Evolutionary conservation across 176 grass and related monocot genomes (phyloP).

Genomic region (Oryza glumipatula): DNA sequence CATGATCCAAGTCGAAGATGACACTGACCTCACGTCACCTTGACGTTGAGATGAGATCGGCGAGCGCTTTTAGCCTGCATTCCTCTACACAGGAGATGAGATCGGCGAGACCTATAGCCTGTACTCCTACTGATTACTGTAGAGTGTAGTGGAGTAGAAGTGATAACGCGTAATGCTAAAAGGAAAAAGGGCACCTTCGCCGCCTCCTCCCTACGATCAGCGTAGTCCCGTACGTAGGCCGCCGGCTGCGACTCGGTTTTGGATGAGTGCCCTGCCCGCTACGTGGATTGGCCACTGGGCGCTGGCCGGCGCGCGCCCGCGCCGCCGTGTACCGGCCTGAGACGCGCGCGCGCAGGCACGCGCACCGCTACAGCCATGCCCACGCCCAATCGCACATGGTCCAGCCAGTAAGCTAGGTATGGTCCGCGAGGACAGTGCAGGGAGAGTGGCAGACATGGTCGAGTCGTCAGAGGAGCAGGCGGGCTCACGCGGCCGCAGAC

Average conservation of each 20-base stretch:
- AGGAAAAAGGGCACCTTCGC: background rate
- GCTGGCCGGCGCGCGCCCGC: background rate
- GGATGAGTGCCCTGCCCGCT: background rate
- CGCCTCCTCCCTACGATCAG: background rate
- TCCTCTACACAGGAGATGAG: background rate
- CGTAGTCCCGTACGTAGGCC: background rate
- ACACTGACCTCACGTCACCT: constrained; percentile 23
- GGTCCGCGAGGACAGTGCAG: background rate
- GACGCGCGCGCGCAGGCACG: background rate
- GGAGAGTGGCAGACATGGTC: background rate
- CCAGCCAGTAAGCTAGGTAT: too few relatives aligned
- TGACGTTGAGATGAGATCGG: constrained; percentile 23
- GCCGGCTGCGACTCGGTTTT: background rate
- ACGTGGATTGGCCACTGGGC: background rate
- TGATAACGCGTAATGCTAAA: background rate
- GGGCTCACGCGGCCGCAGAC: background rate
- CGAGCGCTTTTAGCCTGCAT: background rate
- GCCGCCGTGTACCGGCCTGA: background rate
- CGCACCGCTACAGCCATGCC: background rate
- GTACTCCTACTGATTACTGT: background rate
- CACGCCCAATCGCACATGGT: background rate
- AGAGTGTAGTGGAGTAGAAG: background rate
- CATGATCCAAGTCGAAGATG: background rate
- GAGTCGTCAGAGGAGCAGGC: background rate
- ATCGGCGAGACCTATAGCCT: background rate